phyloP scores from a whole-genome alignment of 768 basidiomycete species.

The Leccinellum albellum region DNA sequence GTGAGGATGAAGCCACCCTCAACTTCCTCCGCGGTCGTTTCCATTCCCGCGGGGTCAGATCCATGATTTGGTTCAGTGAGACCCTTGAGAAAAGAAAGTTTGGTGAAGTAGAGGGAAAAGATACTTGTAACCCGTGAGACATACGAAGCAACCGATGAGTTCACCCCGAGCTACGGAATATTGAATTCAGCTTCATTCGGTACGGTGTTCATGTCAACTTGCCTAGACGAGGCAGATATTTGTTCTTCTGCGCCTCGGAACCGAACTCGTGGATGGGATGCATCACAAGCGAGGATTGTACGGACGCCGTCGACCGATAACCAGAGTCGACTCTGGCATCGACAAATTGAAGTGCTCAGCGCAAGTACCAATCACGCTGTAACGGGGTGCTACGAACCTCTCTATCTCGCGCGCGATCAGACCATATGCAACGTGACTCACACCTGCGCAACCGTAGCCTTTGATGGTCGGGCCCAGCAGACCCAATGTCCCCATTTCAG shows the following conservation, averaged over 20 bases:
- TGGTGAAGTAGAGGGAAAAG: neutral
- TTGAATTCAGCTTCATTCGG: conserved; percentile 3
- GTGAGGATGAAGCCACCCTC: conserved; percentile 83
- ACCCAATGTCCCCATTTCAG: conserved; percentile 91
- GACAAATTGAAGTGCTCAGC: neutral
- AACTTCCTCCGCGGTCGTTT: conserved; percentile 81
- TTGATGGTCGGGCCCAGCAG: conserved; percentile 88
- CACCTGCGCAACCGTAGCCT: conserved; percentile 93
- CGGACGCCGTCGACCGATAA: conserved; percentile 91
- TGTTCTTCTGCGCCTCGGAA: conserved; percentile 83
- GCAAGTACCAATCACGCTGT: neutral
- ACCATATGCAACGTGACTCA: conserved; percentile 88
- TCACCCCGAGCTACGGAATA: conserved; percentile 67
- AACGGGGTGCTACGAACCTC: conserved; percentile 43
- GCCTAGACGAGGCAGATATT: conserved; percentile 84
- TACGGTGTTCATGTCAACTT: neutral
- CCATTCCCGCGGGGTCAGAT: conserved; percentile 97
- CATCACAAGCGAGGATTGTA: conserved; percentile 96
- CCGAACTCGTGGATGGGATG: conserved; percentile 90
- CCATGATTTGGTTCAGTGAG: conserved; percentile 96
- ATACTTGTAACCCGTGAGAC: conserved; percentile 28
- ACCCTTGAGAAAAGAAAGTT: conserved; percentile 50
- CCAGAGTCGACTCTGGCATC: conserved; percentile 83
- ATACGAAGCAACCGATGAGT: conserved; percentile 86
- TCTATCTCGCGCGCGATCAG: conserved; percentile 93